Conservation (phyloP, 305 asterid genomes). For the Solanum hybrid region DNA sequence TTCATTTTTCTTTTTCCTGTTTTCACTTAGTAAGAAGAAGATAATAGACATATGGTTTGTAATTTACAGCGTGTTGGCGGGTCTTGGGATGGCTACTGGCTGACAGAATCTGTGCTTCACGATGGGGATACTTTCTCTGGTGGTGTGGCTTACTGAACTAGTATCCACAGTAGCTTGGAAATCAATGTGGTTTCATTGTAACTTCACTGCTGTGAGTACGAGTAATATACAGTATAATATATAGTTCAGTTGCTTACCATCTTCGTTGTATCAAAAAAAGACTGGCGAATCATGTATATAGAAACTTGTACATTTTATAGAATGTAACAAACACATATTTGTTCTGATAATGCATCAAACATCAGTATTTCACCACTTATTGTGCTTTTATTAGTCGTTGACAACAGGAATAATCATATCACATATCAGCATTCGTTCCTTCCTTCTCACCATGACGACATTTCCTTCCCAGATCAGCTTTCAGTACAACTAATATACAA, state of each 20-base stretch:
- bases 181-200: neutral
- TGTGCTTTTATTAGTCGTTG: neutral
- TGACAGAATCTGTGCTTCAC: constrained; percentile 77
- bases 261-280: neutral
- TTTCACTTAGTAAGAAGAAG: neutral
- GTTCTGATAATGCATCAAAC: neutral
- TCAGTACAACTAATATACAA: neutral
- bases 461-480: neutral
- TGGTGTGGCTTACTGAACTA: constrained; percentile 65
- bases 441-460: neutral
- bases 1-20: neutral
- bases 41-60: neutral
- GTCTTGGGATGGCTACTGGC: constrained; percentile 98
- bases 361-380: neutral
- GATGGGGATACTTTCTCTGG: constrained; percentile 86
- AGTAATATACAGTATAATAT: neutral
- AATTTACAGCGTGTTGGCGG: constrained; percentile 74
- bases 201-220: neutral
- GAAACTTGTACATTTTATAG: neutral
- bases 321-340: neutral
- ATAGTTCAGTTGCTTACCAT: neutral
- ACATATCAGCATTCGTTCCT: neutral
- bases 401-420: neutral
- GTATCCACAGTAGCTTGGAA: neutral
- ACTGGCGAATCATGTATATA: neutral